phyloP scores from a whole-genome alignment of 768 basidiomycete genomes.

The Fibroporia radiculosa region DNA sequence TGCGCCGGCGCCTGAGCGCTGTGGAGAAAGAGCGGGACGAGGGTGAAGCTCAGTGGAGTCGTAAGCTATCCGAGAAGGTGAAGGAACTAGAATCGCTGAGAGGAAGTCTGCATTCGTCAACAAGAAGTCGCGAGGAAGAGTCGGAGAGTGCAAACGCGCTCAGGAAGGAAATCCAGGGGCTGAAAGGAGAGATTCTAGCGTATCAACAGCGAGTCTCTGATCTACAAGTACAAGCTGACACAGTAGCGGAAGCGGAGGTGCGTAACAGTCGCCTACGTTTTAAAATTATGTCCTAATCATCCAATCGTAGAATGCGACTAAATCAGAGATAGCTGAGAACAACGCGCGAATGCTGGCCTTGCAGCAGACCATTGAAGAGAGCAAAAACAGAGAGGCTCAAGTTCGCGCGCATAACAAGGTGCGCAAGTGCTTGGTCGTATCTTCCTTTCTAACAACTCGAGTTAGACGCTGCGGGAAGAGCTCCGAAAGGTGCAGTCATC shows the following conservation, averaged over 20 bases:
- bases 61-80: conserved; percentile 70
- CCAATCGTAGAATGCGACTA: conserved; percentile 31
- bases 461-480: conserved; percentile 84
- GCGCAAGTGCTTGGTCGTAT: conserved; percentile 3
- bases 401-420: conserved; percentile 77
- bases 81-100: conserved; percentile 73
- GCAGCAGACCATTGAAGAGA: conserved; percentile 69
- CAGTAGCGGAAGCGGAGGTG: conserved; percentile 58
- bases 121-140: conserved; percentile 52
- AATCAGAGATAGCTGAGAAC: conserved; percentile 41
- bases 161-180: conserved; percentile 45
- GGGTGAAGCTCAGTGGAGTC: conserved; percentile 83
- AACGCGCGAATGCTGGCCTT: conserved; percentile 41
- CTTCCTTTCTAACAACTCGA: neutral
- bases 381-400: conserved; percentile 60
- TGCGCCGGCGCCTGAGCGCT: conserved; percentile 51
- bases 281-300: neutral
- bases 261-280: conserved; percentile 9
- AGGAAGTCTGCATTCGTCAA: conserved; percentile 44
- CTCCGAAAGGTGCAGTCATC: conserved; percentile 93
- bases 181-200: conserved; percentile 39
- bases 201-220: conserved; percentile 50
- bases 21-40: conserved; percentile 83
- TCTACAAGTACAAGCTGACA: conserved; percentile 40
- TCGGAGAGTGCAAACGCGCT: conserved; percentile 43